Conservation (phyloP, 768 basidiomycete species). For the Gloeophyllum trabeum region DNA sequence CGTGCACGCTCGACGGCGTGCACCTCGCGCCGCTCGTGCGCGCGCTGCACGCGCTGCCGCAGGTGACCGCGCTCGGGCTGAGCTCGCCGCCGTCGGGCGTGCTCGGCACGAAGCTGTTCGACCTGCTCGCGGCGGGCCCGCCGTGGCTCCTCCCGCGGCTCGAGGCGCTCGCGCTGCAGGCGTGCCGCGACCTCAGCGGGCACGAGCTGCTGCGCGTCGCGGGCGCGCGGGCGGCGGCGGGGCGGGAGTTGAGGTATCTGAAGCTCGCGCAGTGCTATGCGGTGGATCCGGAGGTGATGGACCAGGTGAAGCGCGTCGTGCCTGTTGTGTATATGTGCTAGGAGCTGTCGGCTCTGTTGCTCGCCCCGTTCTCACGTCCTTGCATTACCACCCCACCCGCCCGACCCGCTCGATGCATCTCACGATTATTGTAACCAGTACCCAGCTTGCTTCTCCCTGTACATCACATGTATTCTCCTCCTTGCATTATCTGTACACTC, state of each 20-base stretch:
- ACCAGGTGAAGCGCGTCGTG: conserved; percentile 13
- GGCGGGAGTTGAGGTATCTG: conserved; percentile 13
- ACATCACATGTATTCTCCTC: too few relatives aligned
- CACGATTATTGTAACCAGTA: too few relatives aligned
- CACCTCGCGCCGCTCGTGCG: conserved; percentile 18
- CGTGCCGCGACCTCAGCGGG: conserved; percentile 17
- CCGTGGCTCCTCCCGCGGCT: conserved; percentile 17
- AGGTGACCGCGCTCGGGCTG: conserved; percentile 17
- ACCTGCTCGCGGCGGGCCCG: conserved; percentile 14
- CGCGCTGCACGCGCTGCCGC: conserved; percentile 16
- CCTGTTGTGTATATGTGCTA: too few relatives aligned
- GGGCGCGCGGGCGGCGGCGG: conserved; percentile 11
- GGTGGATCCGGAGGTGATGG: conserved; percentile 13
- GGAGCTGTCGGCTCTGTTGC: too few relatives aligned
- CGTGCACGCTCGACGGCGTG: conserved; percentile 18
- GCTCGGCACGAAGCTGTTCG: conserved; percentile 16
- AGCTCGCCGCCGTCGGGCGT: conserved; percentile 14
- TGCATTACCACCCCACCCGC: too few relatives aligned
- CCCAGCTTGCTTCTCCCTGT: too few relatives aligned
- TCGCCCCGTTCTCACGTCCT: too few relatives aligned
- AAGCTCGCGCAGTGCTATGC: conserved; percentile 16
- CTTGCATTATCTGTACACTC: too few relatives aligned
- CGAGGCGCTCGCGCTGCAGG: conserved; percentile 16
- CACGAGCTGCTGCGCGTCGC: conserved; percentile 18
- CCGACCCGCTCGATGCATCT: too few relatives aligned